phyloP scores from a whole-genome alignment of 23 red algal genomes.

The Cyanidiococcus yangmingshanensis region DNA sequence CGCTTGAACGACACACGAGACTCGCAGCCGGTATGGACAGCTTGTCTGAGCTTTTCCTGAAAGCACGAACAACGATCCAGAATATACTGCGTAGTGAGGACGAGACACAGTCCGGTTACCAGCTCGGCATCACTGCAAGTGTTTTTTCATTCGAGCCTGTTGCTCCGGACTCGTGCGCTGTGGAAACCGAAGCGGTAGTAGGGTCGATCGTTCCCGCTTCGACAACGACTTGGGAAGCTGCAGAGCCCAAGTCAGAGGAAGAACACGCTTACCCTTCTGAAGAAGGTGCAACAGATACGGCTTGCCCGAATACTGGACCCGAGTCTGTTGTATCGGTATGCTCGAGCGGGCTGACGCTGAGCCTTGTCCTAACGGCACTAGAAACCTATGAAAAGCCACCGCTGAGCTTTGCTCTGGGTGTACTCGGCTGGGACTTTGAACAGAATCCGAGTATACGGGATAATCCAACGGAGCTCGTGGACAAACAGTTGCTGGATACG shows the following conservation, averaged over 20 bases:
- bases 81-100: neutral
- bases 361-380: neutral
- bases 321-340: neutral
- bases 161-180: neutral
- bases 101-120: neutral
- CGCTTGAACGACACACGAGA: neutral
- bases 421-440: slow-evolving; percentile 12
- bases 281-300: neutral
- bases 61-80: neutral
- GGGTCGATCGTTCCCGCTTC: neutral
- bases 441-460: neutral
- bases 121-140: neutral
- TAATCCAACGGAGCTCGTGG: neutral
- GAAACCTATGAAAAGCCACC: slow-evolving; percentile 3
- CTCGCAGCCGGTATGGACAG: neutral
- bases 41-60: neutral
- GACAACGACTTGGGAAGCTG: too few species aligned
- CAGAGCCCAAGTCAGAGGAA: too few species aligned
- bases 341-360: neutral
- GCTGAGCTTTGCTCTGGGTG: slow-evolving; percentile 14
- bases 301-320: neutral
- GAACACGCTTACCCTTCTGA: neutral
- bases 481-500: neutral
- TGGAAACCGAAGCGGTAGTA: neutral
- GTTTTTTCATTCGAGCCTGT: neutral